Conservation (phyloP, 139 green algal genomes). For the Raphidocelis subcapitata region DNA sequence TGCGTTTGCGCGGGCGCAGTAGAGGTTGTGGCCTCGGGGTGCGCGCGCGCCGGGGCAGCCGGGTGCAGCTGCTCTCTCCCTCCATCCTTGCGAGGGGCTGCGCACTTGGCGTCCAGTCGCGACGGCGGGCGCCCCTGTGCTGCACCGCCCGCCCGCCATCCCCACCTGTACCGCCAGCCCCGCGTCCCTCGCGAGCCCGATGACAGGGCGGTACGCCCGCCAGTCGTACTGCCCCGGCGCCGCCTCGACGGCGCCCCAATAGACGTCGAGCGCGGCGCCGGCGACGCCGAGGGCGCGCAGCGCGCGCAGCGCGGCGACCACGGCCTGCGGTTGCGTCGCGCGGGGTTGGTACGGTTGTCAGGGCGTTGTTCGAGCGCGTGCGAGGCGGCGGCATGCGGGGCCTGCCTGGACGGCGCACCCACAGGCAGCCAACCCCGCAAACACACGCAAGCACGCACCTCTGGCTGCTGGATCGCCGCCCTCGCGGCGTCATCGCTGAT, state of each 20-base stretch:
- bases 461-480: conserved; percentile 16
- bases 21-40: no score
- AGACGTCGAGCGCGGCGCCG: conserved; percentile 44
- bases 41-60: no score
- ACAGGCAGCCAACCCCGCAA: not conserved
- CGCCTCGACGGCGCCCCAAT: conserved; percentile 46
- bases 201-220: conserved; percentile 38
- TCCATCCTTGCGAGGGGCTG: no score
- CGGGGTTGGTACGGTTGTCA: not conserved
- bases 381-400: not conserved
- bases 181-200: conserved; percentile 36
- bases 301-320: conserved; percentile 39
- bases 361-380: not conserved
- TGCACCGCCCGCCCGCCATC: no score
- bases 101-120: no score
- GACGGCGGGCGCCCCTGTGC: no score
- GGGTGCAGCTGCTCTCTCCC: no score
- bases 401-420: not conserved
- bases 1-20: no score
- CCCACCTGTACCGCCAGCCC: conserved; percentile 45
- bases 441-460: conserved; percentile 1
- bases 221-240: conserved; percentile 43
- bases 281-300: conserved; percentile 42
- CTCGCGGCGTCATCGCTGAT: conserved; percentile 19
- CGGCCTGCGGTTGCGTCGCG: conserved; percentile 31